phyloP scores from a whole-genome alignment of 768 basidiomycete species.

The Psilocybe subaeruginosa region DNA sequence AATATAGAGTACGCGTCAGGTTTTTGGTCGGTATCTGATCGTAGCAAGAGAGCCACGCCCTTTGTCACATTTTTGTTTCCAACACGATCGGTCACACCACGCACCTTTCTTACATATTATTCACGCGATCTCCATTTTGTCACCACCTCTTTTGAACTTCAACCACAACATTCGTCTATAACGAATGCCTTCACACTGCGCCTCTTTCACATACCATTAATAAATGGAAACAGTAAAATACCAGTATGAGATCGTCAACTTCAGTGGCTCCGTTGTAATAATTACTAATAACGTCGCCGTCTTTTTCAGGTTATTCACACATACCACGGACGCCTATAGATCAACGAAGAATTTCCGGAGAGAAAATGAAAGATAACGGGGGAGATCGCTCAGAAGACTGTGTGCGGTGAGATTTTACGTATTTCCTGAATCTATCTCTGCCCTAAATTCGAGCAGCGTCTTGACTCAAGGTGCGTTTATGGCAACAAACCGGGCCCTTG shows the following conservation, averaged over 20 bases:
- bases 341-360: background rate
- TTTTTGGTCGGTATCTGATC: too few relatives aligned
- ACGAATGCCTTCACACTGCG: too few relatives aligned
- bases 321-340: background rate
- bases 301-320: background rate
- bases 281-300: too few relatives aligned
- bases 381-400: conserved; percentile 1
- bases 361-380: background rate
- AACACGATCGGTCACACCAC: background rate
- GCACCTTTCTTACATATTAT: background rate
- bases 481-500: background rate
- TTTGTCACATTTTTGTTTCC: background rate
- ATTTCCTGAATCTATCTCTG: background rate
- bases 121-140: background rate
- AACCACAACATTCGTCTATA: background rate
- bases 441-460: conserved; percentile 7
- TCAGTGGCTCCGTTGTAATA: too few relatives aligned
- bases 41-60: too few relatives aligned
- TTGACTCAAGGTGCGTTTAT: conserved; percentile 17
- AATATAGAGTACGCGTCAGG: too few relatives aligned
- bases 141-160: background rate
- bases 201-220: too few relatives aligned
- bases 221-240: too few relatives aligned
- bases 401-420: conserved; percentile 6
- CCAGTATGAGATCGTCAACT: too few relatives aligned